Evolutionary conservation across 495 filamentous ascomycete genomes (phyloP), one percentile per base, ranked within the genome.

Genomic region (Podospora didyma): DNA sequence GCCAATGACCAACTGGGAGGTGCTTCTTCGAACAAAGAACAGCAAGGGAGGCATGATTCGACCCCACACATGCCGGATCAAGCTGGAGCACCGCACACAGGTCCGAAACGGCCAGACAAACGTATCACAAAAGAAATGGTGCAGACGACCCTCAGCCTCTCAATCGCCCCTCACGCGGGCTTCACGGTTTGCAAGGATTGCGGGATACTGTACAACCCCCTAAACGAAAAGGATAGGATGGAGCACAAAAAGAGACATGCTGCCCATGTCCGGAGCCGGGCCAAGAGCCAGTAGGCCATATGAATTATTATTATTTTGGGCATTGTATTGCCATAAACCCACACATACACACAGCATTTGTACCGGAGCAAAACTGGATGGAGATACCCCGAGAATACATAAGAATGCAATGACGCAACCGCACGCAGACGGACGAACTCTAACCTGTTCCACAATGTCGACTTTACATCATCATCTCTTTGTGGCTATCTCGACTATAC

Each of bases 111-210:
- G 37, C 19, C n/a, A 19, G n/a, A 23, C 21, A 63, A 64, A 20
- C 56, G 39, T n/a, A 53, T 31, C 1, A 61, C 67, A 46, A 59
- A 64, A 46, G 62, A 70, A 1, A 62, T 69, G 51, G 64, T 74
- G 7, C 77, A 79, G 52, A 79, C 71, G 0, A 79, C 75, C 0
- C 51, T 79, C 49, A 77, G 68, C 42, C 66, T 79, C 5, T 62
- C 70, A 0, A 60, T 70, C 6, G 62, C 62, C 5, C 60, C 66
- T 10, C 69, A 69, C 1, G 62, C 72, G 1, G 69, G 67, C 0
- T 78, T 79, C 48, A 70, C 66, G 0, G 65, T 78, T 41, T 79
- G 77, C 51, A 73, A 70, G 35, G 69, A 72, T 23, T 79, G 77
- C 57, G 65, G 71, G 9, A 71, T 77, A 45, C 51, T 79, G 17